phyloP scores from a whole-genome alignment of 2,329 filamentous ascomycete species.

The Trichoderma harzianum region DNA sequence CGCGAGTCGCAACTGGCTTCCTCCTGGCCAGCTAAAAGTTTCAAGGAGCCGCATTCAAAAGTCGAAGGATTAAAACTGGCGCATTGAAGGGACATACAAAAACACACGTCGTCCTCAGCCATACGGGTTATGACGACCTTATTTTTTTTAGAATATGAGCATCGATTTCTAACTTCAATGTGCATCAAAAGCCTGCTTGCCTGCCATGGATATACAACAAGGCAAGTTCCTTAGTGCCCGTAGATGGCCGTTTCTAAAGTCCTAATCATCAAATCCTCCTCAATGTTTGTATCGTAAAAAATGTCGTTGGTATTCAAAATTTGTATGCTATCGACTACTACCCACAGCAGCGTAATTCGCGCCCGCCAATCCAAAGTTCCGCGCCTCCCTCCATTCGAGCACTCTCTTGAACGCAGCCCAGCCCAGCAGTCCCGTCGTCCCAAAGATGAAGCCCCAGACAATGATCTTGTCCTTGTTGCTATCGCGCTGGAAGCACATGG shows the following conservation, averaged over 20 bases:
- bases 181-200: background rate
- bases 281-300: background rate
- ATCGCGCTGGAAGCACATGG: slow-evolving; percentile 64
- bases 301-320: background rate
- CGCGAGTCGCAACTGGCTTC: background rate
- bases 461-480: slow-evolving; percentile 65
- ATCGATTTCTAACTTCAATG: background rate
- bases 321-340: slow-evolving; percentile 11
- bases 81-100: slow-evolving; percentile 11
- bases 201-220: background rate
- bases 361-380: slow-evolving; percentile 29
- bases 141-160: background rate
- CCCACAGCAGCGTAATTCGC: slow-evolving; percentile 32
- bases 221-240: background rate
- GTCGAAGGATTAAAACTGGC: background rate
- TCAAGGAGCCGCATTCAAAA: background rate
- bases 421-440: slow-evolving; percentile 55
- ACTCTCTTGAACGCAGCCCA: slow-evolving; percentile 56
- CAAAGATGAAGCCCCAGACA: slow-evolving; percentile 61
- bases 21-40: background rate
- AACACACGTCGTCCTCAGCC: background rate
- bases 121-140: background rate
- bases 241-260: background rate
- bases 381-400: slow-evolving; percentile 39
- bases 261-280: background rate